Conservation (phyloP, 2,329 filamentous ascomycete species). For the Ophiosphaerella herpotricha region DNA sequence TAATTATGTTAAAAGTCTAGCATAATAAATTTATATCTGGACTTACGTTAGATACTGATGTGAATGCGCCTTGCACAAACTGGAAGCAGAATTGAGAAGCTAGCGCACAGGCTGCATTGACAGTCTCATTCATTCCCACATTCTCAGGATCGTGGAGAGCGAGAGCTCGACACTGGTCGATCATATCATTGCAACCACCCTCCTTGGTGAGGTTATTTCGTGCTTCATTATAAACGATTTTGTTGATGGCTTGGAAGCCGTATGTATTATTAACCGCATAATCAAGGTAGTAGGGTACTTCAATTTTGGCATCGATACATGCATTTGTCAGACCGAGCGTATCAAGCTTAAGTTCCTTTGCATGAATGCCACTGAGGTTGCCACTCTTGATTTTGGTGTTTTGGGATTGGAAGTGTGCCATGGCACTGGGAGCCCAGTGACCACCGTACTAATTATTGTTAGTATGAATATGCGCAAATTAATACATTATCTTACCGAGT, state of each 20-base stretch:
- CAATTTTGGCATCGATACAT: slow-evolving; percentile 52
- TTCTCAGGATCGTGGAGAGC: slow-evolving; percentile 54
- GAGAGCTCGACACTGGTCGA: slow-evolving; percentile 53
- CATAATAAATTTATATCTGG: too few relatives aligned
- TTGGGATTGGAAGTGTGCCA: slow-evolving; percentile 57
- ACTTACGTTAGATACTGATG: slow-evolving; percentile 41
- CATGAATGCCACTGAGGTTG: slow-evolving; percentile 34
- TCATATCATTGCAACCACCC: slow-evolving; percentile 57
- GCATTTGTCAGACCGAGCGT: slow-evolving; percentile 52
- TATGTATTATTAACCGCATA: slow-evolving; percentile 63
- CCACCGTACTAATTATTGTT: slow-evolving; percentile 53
- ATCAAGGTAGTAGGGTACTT: slow-evolving; percentile 51
- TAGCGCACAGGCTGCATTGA: slow-evolving; percentile 52
- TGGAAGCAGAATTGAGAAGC: slow-evolving; percentile 59
- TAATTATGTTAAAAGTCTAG: slow-evolving; percentile 32
- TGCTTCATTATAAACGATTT: slow-evolving; percentile 43
- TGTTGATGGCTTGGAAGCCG: slow-evolving; percentile 54
- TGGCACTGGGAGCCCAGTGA: slow-evolving; percentile 59
- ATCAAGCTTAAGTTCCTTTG: slow-evolving; percentile 44
- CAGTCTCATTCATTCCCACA: slow-evolving; percentile 17
- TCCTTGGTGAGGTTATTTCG: slow-evolving; percentile 44
- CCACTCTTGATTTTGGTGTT: slow-evolving; percentile 55
- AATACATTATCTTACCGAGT: slow-evolving; percentile 11
- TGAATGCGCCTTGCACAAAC: slow-evolving; percentile 44
- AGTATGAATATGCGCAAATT: neutral